These are phyloP conservation scores for Scedosporium minutisporum DNA, from an alignment of 2,329 filamentous ascomycete genomes.

Conservation along the genomic window DNA sequence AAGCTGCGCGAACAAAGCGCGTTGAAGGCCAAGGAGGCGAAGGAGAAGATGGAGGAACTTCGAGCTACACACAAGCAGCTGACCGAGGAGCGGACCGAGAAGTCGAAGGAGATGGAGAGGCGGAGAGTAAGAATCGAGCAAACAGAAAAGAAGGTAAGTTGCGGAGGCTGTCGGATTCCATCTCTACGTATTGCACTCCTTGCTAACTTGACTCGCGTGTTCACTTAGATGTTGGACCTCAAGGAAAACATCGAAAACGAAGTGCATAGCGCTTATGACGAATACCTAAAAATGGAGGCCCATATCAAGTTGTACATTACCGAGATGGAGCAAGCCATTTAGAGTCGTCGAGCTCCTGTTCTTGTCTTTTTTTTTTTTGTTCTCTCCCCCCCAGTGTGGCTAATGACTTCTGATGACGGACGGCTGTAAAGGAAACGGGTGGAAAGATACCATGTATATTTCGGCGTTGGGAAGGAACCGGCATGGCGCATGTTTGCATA, in stretches of 20 bases:
- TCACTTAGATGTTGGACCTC: constrained; percentile 77
- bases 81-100: constrained; percentile 75
- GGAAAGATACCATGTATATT: constrained; percentile 31
- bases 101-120: constrained; percentile 85
- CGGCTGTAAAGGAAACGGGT: constrained; percentile 9
- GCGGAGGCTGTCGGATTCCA: constrained; percentile 5
- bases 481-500: not conserved
- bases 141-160: constrained; percentile 88
- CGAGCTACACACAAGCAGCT: constrained; percentile 69
- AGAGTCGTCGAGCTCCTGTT: constrained; percentile 8
- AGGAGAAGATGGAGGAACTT: constrained; percentile 84
- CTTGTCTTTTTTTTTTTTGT: not conserved
- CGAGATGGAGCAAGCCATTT: constrained; percentile 90
- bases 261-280: constrained; percentile 78
- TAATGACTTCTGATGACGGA: not conserved
- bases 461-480: constrained; percentile 15
- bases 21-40: constrained; percentile 71
- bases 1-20: constrained; percentile 71
- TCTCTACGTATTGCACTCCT: not conserved
- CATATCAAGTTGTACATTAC: constrained; percentile 97
- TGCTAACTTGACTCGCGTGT: constrained; percentile 16
- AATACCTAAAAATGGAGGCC: constrained; percentile 95
- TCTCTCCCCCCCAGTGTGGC: too few species aligned
- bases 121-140: constrained; percentile 91
- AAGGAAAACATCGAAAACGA: constrained; percentile 97